Evolutionary conservation across 768 basidiomycete species (phyloP).

Genomic region (Cyclocybe aegerita): DNA sequence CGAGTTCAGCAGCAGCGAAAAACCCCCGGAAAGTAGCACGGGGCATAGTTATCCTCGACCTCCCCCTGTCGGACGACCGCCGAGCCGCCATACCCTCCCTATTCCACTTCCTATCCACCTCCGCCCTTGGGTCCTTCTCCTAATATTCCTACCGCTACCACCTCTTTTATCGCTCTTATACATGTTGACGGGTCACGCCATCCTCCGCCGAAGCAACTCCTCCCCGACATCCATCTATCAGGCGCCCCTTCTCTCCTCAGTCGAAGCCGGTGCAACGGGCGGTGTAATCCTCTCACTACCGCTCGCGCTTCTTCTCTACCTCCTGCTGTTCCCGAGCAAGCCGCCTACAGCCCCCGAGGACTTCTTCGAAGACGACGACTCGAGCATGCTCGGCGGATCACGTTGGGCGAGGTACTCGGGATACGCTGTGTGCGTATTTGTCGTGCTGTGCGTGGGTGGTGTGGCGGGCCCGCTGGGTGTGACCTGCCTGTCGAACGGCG

Average conservation of each 20-base stretch:
- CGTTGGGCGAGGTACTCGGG: constrained; percentile 12
- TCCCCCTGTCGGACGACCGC: background rate
- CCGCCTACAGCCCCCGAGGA: constrained; percentile 25
- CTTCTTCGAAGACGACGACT: constrained; percentile 34
- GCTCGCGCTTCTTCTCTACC: constrained; percentile 28
- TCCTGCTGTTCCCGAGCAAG: constrained; percentile 23
- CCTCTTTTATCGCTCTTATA: constrained; percentile 31
- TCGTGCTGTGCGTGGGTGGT: constrained; percentile 24
- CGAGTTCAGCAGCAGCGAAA: constrained; percentile 9
- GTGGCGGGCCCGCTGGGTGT: constrained; percentile 32
- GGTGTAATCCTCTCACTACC: constrained; percentile 33
- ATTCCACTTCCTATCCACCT: constrained; percentile 2
- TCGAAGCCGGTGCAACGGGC: constrained; percentile 31
- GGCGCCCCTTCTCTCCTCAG: constrained; percentile 26
- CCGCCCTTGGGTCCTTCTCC: constrained; percentile 17
- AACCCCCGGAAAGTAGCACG: constrained; percentile 5
- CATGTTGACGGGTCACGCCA: constrained; percentile 27
- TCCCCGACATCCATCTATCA: constrained; percentile 16
- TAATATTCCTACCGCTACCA: constrained; percentile 32
- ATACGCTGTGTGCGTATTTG: constrained; percentile 14
- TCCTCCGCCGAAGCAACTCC: constrained; percentile 23
- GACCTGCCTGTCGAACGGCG: constrained; percentile 23
- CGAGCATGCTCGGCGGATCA: constrained; percentile 3
- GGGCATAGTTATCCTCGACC: background rate
- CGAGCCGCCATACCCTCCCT: constrained; percentile 6